phyloP scores from a whole-genome alignment of 257 asterid genomes.

The Plantago ovata region DNA sequence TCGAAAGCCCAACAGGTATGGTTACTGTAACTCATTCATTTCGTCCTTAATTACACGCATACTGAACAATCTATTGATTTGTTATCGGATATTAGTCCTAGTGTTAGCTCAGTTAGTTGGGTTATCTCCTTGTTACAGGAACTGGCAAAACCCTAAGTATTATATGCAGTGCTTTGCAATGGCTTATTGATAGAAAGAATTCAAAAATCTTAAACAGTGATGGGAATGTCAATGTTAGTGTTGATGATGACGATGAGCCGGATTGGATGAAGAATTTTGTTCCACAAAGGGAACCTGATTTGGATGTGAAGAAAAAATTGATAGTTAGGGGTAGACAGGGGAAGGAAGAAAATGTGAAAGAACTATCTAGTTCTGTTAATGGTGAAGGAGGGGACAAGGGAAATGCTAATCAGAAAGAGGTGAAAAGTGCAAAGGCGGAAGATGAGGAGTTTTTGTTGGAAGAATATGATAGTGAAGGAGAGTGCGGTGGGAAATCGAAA shows the following conservation, averaged over 20 bases:
- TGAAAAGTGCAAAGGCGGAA: conserved; percentile 28
- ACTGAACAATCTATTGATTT: background rate
- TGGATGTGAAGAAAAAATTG: conserved; percentile 24
- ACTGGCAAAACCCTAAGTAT: conserved; percentile 97
- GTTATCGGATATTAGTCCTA: background rate
- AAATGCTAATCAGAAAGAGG: conserved; percentile 22
- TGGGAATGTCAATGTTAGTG: conserved; percentile 30
- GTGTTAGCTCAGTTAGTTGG: conserved; percentile 9
- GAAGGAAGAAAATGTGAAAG: conserved; percentile 32
- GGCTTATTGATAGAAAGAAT: conserved; percentile 75
- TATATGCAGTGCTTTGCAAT: conserved; percentile 93
- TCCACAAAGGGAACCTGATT: conserved; percentile 40
- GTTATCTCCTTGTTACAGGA: conserved; percentile 32
- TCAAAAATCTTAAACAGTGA: conserved; percentile 18
- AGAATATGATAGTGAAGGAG: conserved; percentile 72
- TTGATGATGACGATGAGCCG: conserved; percentile 76
- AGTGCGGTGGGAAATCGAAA: conserved; percentile 46
- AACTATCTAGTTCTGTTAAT: conserved; percentile 32
- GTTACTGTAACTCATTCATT: background rate
- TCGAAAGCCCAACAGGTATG: conserved; percentile 94
- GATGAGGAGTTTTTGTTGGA: conserved; percentile 77
- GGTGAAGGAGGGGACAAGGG: conserved; percentile 28
- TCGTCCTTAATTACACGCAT: background rate
- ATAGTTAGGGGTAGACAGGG: conserved; percentile 25
- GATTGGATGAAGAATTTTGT: conserved; percentile 83